Percentiles rank a stretch among this genome's conserved stretches.
These are phyloP conservation scores for Ramalina peruviana DNA, from an alignment of 495 filamentous ascomycete species.

Conservation along the genomic window DNA sequence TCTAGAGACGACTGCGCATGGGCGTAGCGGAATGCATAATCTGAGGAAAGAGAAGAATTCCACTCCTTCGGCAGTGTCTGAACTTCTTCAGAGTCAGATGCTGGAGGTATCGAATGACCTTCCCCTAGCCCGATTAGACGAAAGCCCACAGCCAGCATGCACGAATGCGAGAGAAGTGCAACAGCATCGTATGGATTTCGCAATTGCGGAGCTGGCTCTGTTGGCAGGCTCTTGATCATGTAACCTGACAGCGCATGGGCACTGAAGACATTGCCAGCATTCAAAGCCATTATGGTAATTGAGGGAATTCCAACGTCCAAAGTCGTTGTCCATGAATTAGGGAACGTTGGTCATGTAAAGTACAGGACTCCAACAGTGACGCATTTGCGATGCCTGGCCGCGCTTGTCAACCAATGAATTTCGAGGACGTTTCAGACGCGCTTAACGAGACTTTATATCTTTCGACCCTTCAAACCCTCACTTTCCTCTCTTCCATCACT, in stretches of 20 bases:
- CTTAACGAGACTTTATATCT: too few relatives aligned
- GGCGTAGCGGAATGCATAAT: constrained; percentile 72
- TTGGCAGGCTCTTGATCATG: constrained; percentile 26
- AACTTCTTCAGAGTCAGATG: constrained; percentile 29
- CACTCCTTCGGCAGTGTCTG: constrained; percentile 58
- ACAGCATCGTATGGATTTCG: constrained; percentile 72
- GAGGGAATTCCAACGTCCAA: background rate
- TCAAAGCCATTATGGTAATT: constrained; percentile 10
- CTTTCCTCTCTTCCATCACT: too few relatives aligned
- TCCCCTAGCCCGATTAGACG: constrained; percentile 71
- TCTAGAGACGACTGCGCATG: constrained; percentile 81
- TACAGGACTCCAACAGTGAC: background rate
- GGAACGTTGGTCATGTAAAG: too few relatives aligned
- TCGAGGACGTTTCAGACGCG: too few relatives aligned
- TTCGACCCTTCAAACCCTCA: too few relatives aligned
- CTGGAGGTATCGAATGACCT: constrained; percentile 49
- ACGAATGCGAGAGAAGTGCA: constrained; percentile 72
- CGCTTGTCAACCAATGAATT: too few relatives aligned
- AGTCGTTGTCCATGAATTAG: background rate
- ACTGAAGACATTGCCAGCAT: constrained; percentile 14
- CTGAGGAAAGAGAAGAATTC: constrained; percentile 50
- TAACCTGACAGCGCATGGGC: constrained; percentile 9
- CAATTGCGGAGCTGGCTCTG: constrained; percentile 40
- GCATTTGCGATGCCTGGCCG: constrained; percentile 6
- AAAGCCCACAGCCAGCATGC: constrained; percentile 69